phyloP scores from a whole-genome alignment of 2,329 filamentous ascomycete genomes.

The Cladobotryum protrusum region DNA sequence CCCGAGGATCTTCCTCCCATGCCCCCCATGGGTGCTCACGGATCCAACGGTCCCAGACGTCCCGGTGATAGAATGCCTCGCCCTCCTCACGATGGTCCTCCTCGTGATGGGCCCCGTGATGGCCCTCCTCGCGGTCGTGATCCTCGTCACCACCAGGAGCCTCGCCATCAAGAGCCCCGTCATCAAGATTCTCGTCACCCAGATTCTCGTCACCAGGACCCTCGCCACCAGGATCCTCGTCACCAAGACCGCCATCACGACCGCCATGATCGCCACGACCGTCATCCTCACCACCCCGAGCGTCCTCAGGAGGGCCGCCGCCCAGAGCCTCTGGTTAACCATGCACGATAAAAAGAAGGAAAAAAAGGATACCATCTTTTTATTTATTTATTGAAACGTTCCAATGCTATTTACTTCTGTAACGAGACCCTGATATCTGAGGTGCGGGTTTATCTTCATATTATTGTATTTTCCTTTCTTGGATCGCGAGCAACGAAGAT shows the following conservation, averaged over 20 bases:
- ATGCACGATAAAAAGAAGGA: constrained; percentile 16
- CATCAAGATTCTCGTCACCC: constrained; percentile 6
- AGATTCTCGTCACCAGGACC: constrained; percentile 14
- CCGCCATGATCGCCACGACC: not conserved
- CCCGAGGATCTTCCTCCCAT: constrained; percentile 17
- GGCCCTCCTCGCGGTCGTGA: not conserved
- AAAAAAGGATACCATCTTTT: not conserved
- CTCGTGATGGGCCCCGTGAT: not conserved
- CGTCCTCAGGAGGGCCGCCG: constrained; percentile 10
- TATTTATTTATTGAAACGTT: not conserved
- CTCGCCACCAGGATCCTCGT: constrained; percentile 5
- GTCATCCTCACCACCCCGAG: constrained; percentile 3
- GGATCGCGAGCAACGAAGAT: not conserved
- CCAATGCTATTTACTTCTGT: constrained; percentile 1
- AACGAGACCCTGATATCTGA: constrained; percentile 6
- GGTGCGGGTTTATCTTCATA: not conserved
- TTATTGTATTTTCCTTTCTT: constrained; percentile 5
- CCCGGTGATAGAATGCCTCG: constrained; percentile 3
- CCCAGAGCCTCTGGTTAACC: constrained; percentile 26
- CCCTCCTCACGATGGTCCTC: constrained; percentile 2
- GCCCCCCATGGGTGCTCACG: constrained; percentile 17
- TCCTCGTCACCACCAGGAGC: constrained; percentile 16
- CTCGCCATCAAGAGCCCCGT: not conserved
- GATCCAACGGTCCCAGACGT: constrained; percentile 1
- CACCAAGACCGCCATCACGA: constrained; percentile 16